Evolutionary conservation across 2,329 filamentous ascomycete species (phyloP).

Genomic region (Exophiala sp.): DNA sequence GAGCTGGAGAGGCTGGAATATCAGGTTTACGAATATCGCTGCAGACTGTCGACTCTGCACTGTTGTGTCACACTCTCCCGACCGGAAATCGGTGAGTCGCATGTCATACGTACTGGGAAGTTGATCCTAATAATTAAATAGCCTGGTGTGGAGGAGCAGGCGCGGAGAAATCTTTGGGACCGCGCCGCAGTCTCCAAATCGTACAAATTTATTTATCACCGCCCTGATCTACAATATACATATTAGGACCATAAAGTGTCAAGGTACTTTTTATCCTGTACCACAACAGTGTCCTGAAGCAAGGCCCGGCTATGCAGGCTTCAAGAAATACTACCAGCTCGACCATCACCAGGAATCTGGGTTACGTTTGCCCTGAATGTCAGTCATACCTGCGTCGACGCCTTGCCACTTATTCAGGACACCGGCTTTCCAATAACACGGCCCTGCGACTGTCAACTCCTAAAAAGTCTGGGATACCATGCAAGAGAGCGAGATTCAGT

Average conservation of each 20-base stretch:
- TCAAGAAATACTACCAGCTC: neutral
- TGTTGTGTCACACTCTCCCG: neutral
- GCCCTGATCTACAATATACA: neutral
- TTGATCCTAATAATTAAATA: neutral
- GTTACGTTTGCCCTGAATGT: slow-evolving; percentile 17
- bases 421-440: neutral
- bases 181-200: neutral
- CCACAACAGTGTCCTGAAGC: neutral
- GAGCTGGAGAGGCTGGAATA: too few relatives aligned
- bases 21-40: too few relatives aligned
- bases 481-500: neutral
- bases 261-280: neutral
- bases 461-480: neutral
- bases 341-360: slow-evolving; percentile 1
- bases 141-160: neutral
- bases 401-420: neutral
- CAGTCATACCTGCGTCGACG: neutral
- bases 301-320: slow-evolving; percentile 5
- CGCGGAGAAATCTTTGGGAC: slow-evolving; percentile 2
- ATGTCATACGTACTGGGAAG: neutral
- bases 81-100: neutral
- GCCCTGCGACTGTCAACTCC: neutral
- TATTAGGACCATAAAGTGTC: too few relatives aligned
- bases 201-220: neutral
- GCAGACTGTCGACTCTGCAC: too few relatives aligned